Percentiles rank a stretch among this genome's conserved stretches.
Conservation (phyloP, 2,329 filamentous ascomycete genomes). For the Sporothrix brasiliensis region DNA sequence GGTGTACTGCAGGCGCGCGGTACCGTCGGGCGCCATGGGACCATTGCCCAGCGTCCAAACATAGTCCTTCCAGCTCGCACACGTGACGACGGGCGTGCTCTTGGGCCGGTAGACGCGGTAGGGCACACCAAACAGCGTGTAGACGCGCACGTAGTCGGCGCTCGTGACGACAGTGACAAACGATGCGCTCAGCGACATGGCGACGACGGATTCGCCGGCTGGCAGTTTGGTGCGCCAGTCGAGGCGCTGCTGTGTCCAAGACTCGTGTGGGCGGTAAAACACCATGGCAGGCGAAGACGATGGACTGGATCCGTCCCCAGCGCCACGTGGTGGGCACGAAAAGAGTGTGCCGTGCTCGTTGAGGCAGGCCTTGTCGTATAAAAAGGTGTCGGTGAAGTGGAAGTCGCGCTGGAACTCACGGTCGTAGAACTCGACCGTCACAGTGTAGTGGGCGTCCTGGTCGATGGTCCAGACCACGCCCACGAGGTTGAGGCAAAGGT, state of each 20-base stretch:
- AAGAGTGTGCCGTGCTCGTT: constrained; percentile 84
- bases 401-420: constrained; percentile 90
- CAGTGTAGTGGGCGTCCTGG: constrained; percentile 88
- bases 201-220: constrained; percentile 78
- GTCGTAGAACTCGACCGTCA: constrained; percentile 98
- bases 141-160: constrained; percentile 86
- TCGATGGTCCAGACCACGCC: constrained; percentile 97
- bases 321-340: constrained; percentile 67
- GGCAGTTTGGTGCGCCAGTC: constrained; percentile 93
- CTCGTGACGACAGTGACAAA: constrained; percentile 89
- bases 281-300: constrained; percentile 71
- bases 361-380: constrained; percentile 94
- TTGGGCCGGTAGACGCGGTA: constrained; percentile 90
- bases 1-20: constrained; percentile 78
- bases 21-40: constrained; percentile 75
- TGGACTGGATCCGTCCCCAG: constrained; percentile 7
- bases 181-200: constrained; percentile 87
- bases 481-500: constrained; percentile 88
- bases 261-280: constrained; percentile 97
- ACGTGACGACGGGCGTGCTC: constrained; percentile 85
- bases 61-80: constrained; percentile 92
- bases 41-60: constrained; percentile 96
- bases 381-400: constrained; percentile 94
- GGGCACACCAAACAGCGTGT: constrained; percentile 88
- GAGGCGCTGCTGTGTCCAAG: constrained; percentile 82